Conservation (phyloP, 176 grass and related monocot species). For the Puya raimondii region DNA sequence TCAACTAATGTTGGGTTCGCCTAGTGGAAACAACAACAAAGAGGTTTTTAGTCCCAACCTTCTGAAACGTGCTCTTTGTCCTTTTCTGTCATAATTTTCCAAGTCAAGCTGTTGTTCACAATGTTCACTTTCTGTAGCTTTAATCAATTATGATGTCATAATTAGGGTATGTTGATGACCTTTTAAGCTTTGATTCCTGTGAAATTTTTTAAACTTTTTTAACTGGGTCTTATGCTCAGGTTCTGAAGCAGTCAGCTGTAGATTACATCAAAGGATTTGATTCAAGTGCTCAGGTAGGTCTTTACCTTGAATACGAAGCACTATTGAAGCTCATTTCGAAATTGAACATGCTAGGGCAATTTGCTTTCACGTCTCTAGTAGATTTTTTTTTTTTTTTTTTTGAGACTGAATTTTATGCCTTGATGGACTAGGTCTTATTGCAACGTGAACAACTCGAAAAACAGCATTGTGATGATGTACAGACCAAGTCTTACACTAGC, state of each 20-base stretch:
- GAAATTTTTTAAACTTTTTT: not conserved
- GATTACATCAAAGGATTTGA: conserved; percentile 67
- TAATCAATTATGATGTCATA: not conserved
- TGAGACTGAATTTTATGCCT: not conserved
- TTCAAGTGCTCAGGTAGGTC: conserved; percentile 60
- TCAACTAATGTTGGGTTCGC: conserved; percentile 56
- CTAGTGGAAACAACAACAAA: conserved; percentile 38
- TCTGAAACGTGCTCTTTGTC: not conserved
- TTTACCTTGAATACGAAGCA: conserved; percentile 6
- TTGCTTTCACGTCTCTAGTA: conserved; percentile 7
- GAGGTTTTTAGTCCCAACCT: conserved; percentile 33
- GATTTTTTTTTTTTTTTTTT: not conserved
- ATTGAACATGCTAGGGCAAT: conserved; percentile 13
- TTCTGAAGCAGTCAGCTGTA: conserved; percentile 54
- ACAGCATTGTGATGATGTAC: conserved; percentile 22
- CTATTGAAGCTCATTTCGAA: conserved; percentile 10
- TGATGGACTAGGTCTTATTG: conserved; percentile 50
- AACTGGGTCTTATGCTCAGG: conserved; percentile 32
- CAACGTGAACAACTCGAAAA: conserved; percentile 59
- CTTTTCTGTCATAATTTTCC: not conserved
- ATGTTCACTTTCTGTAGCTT: too few relatives aligned
- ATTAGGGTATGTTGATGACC: not conserved
- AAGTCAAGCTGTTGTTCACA: too few relatives aligned
- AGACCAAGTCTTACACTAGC: conserved; percentile 25
- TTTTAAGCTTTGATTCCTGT: not conserved